Evolutionary conservation across 1,284 basidiomycete genomes (phyloP).

Genomic region (Rhizopogon parksii): DNA sequence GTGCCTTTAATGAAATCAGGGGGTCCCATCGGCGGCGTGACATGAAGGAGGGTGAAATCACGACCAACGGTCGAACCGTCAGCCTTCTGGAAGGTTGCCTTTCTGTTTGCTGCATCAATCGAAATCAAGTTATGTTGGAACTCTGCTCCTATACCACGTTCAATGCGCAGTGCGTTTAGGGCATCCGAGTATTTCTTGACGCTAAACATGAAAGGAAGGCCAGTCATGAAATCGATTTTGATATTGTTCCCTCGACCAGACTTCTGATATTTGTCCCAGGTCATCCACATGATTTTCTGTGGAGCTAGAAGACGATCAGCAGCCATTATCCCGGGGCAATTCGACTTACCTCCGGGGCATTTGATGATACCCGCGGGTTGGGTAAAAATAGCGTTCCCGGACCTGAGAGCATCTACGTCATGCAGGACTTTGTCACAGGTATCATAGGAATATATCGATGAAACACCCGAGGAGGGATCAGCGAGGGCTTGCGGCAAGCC

Average conservation of each 20-base stretch:
- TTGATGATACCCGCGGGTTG: conserved; percentile 94
- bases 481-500: conserved; percentile 76
- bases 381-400: conserved; percentile 89
- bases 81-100: conserved; percentile 78
- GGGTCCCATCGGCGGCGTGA: conserved; percentile 87
- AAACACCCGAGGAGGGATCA: conserved; percentile 76
- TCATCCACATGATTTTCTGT: conserved; percentile 96
- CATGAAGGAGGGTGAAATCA: conserved; percentile 84
- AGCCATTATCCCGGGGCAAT: not conserved
- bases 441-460: conserved; percentile 88
- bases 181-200: conserved; percentile 89
- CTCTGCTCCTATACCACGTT: conserved; percentile 73
- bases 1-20: conserved; percentile 76
- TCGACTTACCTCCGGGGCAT: conserved; percentile 76
- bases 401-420: conserved; percentile 68
- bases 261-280: conserved; percentile 68
- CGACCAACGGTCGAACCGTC: conserved; percentile 63
- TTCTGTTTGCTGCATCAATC: conserved; percentile 62
- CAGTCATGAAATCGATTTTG: conserved; percentile 84
- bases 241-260: conserved; percentile 55
- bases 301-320: conserved; percentile 48
- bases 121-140: conserved; percentile 84
- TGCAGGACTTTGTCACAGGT: conserved; percentile 85
- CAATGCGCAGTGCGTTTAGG: conserved; percentile 69
- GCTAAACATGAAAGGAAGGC: conserved; percentile 90